A percentile compares a stretch with the other conserved stretches of the same genome.
Conservation (phyloP, 257 asterid species). For the Nicotiana undulata region DNA sequence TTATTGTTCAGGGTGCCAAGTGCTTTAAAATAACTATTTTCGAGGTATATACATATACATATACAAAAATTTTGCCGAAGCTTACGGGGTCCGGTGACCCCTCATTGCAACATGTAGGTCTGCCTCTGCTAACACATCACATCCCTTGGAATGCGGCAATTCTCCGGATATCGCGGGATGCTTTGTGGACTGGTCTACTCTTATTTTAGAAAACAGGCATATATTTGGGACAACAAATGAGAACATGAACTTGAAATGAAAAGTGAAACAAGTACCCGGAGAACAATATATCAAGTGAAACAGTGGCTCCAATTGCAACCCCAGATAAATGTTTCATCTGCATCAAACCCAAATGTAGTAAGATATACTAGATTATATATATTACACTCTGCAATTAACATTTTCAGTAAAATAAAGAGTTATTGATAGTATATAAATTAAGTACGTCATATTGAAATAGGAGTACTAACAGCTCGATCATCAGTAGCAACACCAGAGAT, state of each 20-base stretch:
- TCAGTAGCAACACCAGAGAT: slow-evolving; percentile 24
- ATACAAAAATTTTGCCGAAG: no score
- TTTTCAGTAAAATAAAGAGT: not conserved
- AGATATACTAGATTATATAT: not conserved
- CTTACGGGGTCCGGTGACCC: no score
- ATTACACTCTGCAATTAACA: not conserved
- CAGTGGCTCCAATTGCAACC: slow-evolving; percentile 22
- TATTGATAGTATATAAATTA: not conserved
- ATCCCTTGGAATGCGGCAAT: no score
- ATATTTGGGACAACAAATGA: not conserved
- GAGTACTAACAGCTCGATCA: slow-evolving; percentile 11
- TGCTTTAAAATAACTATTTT: no score
- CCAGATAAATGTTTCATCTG: slow-evolving; percentile 20
- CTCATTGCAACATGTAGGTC: no score
- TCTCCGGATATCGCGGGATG: no score
- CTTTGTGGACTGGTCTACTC: no score
- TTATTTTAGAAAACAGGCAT: not conserved
- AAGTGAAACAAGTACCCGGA: slow-evolving; percentile 20
- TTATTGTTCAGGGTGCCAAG: no score
- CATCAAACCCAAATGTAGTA: not conserved
- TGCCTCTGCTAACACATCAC: no score
- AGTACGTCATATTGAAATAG: not conserved
- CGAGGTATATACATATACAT: no score
- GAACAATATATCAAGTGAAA: slow-evolving; percentile 13
- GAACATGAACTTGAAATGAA: not conserved